Conservation (phyloP, 1,284 basidiomycete species). For the Vanrija sp. region DNA sequence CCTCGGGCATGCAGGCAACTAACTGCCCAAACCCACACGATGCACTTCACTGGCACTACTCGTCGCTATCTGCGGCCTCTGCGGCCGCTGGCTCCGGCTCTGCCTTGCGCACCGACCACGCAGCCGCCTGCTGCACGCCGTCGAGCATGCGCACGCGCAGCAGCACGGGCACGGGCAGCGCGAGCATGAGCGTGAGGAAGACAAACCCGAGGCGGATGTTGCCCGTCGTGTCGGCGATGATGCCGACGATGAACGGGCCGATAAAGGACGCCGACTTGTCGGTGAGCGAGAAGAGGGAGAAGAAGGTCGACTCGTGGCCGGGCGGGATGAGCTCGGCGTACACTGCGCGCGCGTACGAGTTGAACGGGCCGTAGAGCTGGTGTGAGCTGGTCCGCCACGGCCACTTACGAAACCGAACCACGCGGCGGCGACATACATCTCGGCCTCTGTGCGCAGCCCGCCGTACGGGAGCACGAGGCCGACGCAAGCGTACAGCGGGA, state of each 20-base stretch:
- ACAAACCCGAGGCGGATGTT: slow-evolving; percentile 86
- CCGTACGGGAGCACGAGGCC: slow-evolving; percentile 64
- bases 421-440: slow-evolving; percentile 77
- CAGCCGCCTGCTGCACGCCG: slow-evolving; percentile 60
- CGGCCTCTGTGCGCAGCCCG: slow-evolving; percentile 68
- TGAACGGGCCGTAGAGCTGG: slow-evolving; percentile 48
- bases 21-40: too few relatives aligned
- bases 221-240: slow-evolving; percentile 78
- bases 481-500: slow-evolving; percentile 78
- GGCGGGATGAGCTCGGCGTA: slow-evolving; percentile 48
- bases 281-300: slow-evolving; percentile 77
- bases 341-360: slow-evolving; percentile 45
- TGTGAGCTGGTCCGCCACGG: slow-evolving; percentile 67
- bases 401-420: slow-evolving; percentile 63
- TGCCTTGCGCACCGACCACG: slow-evolving; percentile 15
- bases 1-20: too few relatives aligned
- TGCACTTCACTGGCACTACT: too few relatives aligned
- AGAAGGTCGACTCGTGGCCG: slow-evolving; percentile 48
- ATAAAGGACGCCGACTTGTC: slow-evolving; percentile 76
- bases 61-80: background rate
- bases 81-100: background rate
- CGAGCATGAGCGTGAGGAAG: slow-evolving; percentile 75
- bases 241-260: slow-evolving; percentile 77
- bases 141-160: slow-evolving; percentile 62
- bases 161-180: slow-evolving; percentile 72